These are phyloP conservation scores for Coemansia aciculifera DNA, from an alignment of 192 early-diverging fungal genomes.

Conservation along the genomic window DNA sequence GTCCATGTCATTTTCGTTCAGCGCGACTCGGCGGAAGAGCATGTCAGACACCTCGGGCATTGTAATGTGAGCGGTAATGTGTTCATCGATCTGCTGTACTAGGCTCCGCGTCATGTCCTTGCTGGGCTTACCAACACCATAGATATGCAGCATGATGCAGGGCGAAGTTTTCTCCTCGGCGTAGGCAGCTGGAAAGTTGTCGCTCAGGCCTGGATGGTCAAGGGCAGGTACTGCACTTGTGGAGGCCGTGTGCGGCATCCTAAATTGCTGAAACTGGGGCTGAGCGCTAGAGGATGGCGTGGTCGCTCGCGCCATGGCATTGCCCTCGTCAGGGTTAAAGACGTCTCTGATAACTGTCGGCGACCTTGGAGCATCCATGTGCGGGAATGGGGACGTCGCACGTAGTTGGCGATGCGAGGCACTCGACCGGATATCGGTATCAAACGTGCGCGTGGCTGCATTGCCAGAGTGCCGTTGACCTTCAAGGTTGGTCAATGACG, in stretches of 20 bases:
- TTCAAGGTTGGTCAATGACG: conserved; percentile 39
- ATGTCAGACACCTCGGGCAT: conserved; percentile 52
- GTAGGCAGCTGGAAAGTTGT: conserved; percentile 8
- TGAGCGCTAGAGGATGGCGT: not conserved
- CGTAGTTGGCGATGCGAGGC: not conserved
- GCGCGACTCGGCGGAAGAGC: conserved; percentile 39
- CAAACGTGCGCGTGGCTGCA: conserved; percentile 3
- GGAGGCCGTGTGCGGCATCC: not conserved
- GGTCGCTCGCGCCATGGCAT: not conserved
- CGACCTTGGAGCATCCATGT: conserved; percentile 5
- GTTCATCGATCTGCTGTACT: conserved; percentile 47
- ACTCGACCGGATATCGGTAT: not conserved
- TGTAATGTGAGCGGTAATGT: conserved; percentile 39
- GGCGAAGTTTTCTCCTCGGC: conserved; percentile 31
- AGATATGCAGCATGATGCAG: conserved; percentile 37
- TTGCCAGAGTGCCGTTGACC: conserved; percentile 4
- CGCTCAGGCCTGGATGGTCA: conserved; percentile 10
- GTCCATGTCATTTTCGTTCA: conserved; percentile 48
- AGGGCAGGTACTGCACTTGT: conserved; percentile 17
- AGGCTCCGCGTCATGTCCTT: conserved; percentile 44
- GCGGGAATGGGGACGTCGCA: not conserved
- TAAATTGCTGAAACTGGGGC: conserved; percentile 1
- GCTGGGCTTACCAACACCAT: conserved; percentile 45
- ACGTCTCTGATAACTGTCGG: not conserved
- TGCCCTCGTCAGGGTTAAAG: not conserved